A percentile compares a stretch with the other conserved stretches of the same genome.
Evolutionary conservation across 768 basidiomycete genomes (phyloP).

Genomic region (Auriscalpium orientale): DNA sequence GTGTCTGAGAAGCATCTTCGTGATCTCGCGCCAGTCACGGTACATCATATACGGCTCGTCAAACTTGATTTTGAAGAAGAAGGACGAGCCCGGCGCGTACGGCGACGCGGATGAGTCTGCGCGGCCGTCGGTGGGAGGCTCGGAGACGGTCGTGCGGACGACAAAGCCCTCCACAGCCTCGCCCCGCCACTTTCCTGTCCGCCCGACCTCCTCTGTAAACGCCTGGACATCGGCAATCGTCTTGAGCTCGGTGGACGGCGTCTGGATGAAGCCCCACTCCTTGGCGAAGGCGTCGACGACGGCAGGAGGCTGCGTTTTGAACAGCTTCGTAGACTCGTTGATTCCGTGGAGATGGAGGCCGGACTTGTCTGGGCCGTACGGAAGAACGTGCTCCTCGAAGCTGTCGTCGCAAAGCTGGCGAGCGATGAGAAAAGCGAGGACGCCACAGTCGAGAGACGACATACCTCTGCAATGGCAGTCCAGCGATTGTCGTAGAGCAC

Average conservation of each 20-base stretch:
- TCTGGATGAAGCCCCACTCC: conserved; percentile 89
- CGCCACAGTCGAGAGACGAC: conserved; percentile 14
- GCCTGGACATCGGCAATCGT: conserved; percentile 58
- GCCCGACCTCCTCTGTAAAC: conserved; percentile 64
- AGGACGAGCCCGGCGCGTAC: conserved; percentile 72
- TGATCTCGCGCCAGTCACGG: conserved; percentile 94
- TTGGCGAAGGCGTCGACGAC: conserved; percentile 73
- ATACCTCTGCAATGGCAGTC: conserved; percentile 89
- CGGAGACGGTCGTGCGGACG: conserved; percentile 64
- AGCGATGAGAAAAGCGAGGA: background rate
- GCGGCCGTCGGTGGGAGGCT: conserved; percentile 29
- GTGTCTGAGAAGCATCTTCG: conserved; percentile 58
- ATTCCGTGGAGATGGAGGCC: conserved; percentile 93
- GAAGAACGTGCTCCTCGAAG: conserved; percentile 94
- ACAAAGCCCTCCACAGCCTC: conserved; percentile 92
- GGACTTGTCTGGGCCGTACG: conserved; percentile 72
- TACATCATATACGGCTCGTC: conserved; percentile 99
- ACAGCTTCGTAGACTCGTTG: conserved; percentile 59
- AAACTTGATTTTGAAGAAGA: conserved; percentile 99
- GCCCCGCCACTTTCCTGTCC: conserved; percentile 72
- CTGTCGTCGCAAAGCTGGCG: conserved; percentile 91
- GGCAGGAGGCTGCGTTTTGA: conserved; percentile 62
- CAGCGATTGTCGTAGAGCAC: conserved; percentile 73
- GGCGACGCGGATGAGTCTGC: conserved; percentile 37
- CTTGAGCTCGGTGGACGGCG: conserved; percentile 48